These are phyloP conservation scores for Marchantia polymorpha DNA, from an alignment of 225 moss, liverwort and hornwort genomes.

Conservation along the genomic window DNA sequence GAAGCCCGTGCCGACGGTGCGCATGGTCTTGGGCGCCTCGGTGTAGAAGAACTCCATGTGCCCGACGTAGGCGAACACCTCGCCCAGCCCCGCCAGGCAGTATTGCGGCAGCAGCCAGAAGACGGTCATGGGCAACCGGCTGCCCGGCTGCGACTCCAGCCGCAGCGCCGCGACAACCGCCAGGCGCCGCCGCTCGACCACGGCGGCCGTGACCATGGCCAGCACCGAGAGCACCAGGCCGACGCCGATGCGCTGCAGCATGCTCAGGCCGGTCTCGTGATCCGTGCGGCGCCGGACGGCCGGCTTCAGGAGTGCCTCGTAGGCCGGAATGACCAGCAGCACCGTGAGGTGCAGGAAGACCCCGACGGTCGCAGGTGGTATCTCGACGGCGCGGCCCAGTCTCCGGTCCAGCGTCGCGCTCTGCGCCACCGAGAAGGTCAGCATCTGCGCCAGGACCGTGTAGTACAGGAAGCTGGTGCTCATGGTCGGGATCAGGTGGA, in stretches of 20 bases:
- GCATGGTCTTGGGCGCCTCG: conserved; percentile 59
- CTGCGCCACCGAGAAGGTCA: conserved; percentile 56
- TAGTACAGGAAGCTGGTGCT: conserved; percentile 56
- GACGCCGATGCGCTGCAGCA: conserved; percentile 50
- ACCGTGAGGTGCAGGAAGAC: conserved; percentile 54
- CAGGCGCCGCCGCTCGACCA: conserved; percentile 52
- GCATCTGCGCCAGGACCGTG: conserved; percentile 58
- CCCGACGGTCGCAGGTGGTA: conserved; percentile 45
- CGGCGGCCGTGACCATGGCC: conserved; percentile 48
- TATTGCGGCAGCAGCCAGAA: conserved; percentile 67
- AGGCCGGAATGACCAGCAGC: conserved; percentile 43
- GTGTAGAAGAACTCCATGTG: conserved; percentile 67
- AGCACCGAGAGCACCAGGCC: conserved; percentile 56
- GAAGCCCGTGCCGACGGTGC: conserved; percentile 55
- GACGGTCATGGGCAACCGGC: conserved; percentile 35
- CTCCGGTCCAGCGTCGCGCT: conserved; percentile 50
- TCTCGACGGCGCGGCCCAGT: conserved; percentile 35
- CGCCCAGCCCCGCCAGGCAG: conserved; percentile 43
- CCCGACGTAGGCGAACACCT: conserved; percentile 59
- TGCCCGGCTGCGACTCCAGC: background rate
- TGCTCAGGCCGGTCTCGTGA: conserved; percentile 43
- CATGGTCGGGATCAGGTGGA: conserved; percentile 57
- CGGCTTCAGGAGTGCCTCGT: conserved; percentile 44
- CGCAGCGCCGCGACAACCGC: conserved; percentile 7
- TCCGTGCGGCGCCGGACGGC: conserved; percentile 35